Conservation (phyloP, 768 basidiomycete genomes). For the Phaffia tasmanica region DNA sequence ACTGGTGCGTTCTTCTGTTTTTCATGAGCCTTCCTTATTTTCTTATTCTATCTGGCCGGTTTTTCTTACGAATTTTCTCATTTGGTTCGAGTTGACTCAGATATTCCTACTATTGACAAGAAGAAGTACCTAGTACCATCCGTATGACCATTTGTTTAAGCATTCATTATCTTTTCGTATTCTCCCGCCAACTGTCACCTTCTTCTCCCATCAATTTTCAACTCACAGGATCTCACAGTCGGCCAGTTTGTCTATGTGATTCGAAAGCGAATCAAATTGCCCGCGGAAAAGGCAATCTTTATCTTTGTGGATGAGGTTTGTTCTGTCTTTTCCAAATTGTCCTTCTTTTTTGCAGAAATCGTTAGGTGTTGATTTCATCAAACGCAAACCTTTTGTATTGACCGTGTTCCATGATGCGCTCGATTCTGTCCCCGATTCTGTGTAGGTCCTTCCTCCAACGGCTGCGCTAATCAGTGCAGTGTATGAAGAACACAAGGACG, state of each 20-base stretch:
- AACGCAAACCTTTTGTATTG: neutral
- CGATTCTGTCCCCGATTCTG: neutral
- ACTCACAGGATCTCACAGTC: constrained; percentile 74
- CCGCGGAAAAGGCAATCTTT: constrained; percentile 99
- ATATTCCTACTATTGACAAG: constrained; percentile 99
- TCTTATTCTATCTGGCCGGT: neutral
- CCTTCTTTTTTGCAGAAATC: neutral
- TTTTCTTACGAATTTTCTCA: neutral
- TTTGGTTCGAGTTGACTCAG: constrained; percentile 33
- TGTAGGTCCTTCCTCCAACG: constrained; percentile 75
- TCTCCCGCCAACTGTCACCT: neutral
- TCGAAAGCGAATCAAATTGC: constrained; percentile 98
- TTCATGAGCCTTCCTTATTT: neutral
- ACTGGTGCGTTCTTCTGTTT: constrained; percentile 39
- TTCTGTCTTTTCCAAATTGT: neutral
- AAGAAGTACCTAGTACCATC: constrained; percentile 99
- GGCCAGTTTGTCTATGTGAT: constrained; percentile 99
- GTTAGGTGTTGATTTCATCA: neutral
- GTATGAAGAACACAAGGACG: constrained; percentile 99
- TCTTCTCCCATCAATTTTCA: neutral
- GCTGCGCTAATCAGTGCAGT: constrained; percentile 97
- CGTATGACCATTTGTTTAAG: constrained; percentile 44
- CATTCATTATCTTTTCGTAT: neutral
- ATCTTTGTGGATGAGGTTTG: constrained; percentile 86
- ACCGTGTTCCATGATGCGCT: neutral